phyloP scores from a whole-genome alignment of 2,329 filamentous ascomycete genomes.

The Dothideomycetes sp. region DNA sequence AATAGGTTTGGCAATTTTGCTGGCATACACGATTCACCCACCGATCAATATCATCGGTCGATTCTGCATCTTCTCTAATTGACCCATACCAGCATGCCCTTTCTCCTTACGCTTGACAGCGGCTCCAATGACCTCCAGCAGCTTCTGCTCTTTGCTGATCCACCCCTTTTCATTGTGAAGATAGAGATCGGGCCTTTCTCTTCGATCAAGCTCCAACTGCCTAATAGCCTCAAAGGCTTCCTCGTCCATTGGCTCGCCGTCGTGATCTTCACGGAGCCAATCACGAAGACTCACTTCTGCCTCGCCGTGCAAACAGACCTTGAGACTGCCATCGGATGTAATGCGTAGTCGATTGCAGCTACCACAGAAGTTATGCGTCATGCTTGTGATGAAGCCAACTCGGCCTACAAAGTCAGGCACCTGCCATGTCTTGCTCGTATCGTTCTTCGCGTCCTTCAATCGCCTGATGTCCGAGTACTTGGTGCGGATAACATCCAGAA shows the following conservation, averaged over 20 bases:
- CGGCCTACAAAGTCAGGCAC: slow-evolving; percentile 80
- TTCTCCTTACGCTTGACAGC: too few species aligned
- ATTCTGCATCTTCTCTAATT: too few species aligned
- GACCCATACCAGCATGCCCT: too few species aligned
- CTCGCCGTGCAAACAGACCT: slow-evolving; percentile 94
- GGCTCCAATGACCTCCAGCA: too few species aligned
- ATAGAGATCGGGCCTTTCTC: too few species aligned
- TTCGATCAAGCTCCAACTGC: slow-evolving; percentile 57
- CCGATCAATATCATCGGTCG: too few species aligned
- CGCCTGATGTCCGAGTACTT: slow-evolving; percentile 62
- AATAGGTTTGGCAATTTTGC: too few species aligned
- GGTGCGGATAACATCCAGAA: slow-evolving; percentile 69
- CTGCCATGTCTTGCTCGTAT: slow-evolving; percentile 91
- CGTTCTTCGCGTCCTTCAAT: slow-evolving; percentile 69
- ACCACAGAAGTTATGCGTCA: slow-evolving; percentile 98
- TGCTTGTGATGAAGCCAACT: slow-evolving; percentile 95
- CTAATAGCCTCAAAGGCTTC: slow-evolving; percentile 63
- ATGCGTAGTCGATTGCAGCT: slow-evolving; percentile 90
- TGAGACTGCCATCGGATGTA: slow-evolving; percentile 89
- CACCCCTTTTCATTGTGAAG: too few species aligned
- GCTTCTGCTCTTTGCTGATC: too few species aligned
- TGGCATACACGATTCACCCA: too few species aligned
- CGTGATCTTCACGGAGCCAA: slow-evolving; percentile 67
- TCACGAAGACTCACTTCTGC: slow-evolving; percentile 86
- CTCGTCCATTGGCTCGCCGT: slow-evolving; percentile 71